Evolutionary conservation across 257 asterid species (phyloP), one percentile per base, ranked within the genome.

Genomic region (Lycium barbarum): DNA sequence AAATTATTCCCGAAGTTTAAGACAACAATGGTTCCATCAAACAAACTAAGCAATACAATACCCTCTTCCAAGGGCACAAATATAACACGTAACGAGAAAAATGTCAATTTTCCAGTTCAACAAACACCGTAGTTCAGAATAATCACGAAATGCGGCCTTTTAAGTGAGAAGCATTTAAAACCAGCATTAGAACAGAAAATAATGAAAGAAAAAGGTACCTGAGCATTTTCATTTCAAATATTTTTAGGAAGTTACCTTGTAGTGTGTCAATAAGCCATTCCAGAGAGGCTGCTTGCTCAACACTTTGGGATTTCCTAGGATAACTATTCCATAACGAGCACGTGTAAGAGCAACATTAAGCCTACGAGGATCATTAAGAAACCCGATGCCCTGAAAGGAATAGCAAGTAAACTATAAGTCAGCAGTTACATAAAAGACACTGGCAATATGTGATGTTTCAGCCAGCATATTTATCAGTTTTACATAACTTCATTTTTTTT

Each of bases 311-410:
- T 97, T 97, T 87, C 99, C 99, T 88, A 97, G 85, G 84, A 97
- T 92, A 84, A 97, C 99, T 68, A 95, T 94, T 82, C 99, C 99
- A 91, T 97, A 97, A 71, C 97, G 99, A 88, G 99, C 99, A 88
- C 99, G 99, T 45, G 99, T 97, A 73, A 97, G 98, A 66, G 99
- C 99, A 73, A 97, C 99, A 91, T 95, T 97, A 82, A 97, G 99
- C 83, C 98, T 93, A 26, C 98, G 96, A 38, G 99, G 99, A 87
- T 97, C 99, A 88, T 97, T 97, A 86, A 97, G 98, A 86, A 97
- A 97, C 88, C 99, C 99, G 87, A 95, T 97, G 79, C 99, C 98
- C 99, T 95, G 90, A 51, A 71, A 49, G 82, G 61, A 62, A 35
- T 85, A 14, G 82, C 51, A 20, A 82, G 84, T 76, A 73, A 84